These are phyloP conservation scores for Eucalyptus cladocalyx DNA, from an alignment of 345 rosid species.

Conservation along the genomic window DNA sequence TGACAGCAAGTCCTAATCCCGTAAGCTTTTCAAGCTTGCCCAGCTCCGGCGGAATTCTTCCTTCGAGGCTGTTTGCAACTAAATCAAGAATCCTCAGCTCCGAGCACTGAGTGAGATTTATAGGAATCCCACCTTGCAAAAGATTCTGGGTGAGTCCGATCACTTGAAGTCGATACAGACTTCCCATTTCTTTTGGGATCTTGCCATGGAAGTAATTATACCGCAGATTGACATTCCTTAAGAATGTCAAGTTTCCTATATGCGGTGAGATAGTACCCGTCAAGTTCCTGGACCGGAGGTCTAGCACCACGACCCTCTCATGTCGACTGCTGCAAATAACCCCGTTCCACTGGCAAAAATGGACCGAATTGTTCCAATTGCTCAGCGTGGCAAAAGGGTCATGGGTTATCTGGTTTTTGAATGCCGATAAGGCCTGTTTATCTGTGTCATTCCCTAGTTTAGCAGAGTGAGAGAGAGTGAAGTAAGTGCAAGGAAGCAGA, in stretches of 20 bases:
- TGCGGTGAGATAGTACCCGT: conserved; percentile 7
- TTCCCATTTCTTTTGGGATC: conserved; percentile 7
- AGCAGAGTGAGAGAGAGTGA: neutral
- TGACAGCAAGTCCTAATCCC: neutral
- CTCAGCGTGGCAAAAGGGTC: neutral
- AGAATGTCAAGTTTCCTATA: conserved; percentile 11
- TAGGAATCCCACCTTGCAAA: conserved; percentile 10
- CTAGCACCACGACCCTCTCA: neutral
- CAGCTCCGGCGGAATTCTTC: conserved; percentile 3
- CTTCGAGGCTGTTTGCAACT: conserved; percentile 3
- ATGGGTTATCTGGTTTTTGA: neutral
- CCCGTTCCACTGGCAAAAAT: conserved; percentile 8
- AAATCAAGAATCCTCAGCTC: neutral
- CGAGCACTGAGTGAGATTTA: conserved; percentile 1
- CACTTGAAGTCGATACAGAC: neutral
- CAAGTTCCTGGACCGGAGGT: neutral
- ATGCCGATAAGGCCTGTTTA: neutral
- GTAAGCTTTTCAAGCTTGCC: conserved; percentile 3
- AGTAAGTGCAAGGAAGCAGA: neutral
- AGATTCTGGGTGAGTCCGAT: neutral
- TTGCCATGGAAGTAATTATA: conserved; percentile 3
- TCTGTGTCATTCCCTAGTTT: conserved; percentile 7
- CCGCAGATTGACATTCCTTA: neutral
- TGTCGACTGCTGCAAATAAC: conserved; percentile 1
- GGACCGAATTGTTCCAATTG: conserved; percentile 7